Evolutionary conservation across 306 rosid genomes (phyloP), one percentile per base, ranked within the genome.

Genomic region (Amphicarpaea edgeworthii): DNA sequence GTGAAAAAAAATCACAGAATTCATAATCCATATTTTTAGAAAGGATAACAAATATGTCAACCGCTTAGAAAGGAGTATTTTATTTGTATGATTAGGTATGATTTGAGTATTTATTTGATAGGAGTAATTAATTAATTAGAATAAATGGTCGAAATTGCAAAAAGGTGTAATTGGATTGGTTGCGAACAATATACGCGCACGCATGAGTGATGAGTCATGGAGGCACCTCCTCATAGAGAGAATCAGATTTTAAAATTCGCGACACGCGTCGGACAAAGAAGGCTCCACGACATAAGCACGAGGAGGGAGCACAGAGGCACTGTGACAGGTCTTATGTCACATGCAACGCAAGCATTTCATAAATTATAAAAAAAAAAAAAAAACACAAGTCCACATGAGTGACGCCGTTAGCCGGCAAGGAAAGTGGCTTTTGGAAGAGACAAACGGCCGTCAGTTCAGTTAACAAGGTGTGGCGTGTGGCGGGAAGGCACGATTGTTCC

Each of bases 401-500:
- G 7, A 79, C 78, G 42, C 49, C 77, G 65, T 70, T 54, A 70
- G 70, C 21, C 64, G 45, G 81, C 68, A 77, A 8, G 50, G 34
- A 8, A 21, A 20, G 32, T 7, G 15, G 74, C 34, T 26, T 0
- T 3, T 0, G 26, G 5, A 55, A 66, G 80, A 72, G 79, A 68
- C 75, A 68, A 82, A 82, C 79, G 79, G 41, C 42, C 82, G 79
- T 81, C 30, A 2, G n/a, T 1, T 59, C 14, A 65, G n/a, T 1
- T 59, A 8, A 65, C 1, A 19, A n/a, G 2, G n/a, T 64, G 5
- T 6, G 11, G 6, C 3, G 32, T 28, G 16, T 45, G 81, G 93
- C 89, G 93, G 93, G 93, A 88, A 82, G 19, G 12, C 70, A 45
- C 5, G 32, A 41, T 2, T 59, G 40, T 89, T 88, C 85, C 87